Base-by-base conservation (phyloP, 108 stramenopile genomes). In the Epithemia pelagica region DNA sequence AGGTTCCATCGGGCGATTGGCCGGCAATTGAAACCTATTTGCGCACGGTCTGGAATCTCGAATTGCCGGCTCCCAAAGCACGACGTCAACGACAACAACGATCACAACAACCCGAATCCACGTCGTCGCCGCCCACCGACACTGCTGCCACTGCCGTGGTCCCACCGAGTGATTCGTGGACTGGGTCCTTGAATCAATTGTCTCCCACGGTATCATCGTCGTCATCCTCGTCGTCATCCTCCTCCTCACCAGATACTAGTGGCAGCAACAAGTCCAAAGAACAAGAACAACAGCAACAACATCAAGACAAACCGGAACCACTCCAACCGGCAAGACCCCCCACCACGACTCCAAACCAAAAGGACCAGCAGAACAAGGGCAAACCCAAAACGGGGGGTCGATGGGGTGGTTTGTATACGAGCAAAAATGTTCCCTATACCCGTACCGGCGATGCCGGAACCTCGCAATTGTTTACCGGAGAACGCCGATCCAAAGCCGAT, bases 391-490 rank as follows among this genome's bases (percentile, higher is more conserved):
- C 72, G 28, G 84, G 84, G 29, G 81, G 81, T 30, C 67, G 69
- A 15, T 78, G 78, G 32, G 84, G 81, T 55, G 84, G 84, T 1
- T 61, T 58, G 33, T 51, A 70, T 1, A 87, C 89, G 2, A 60
- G 61, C 52, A 92, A 92, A 73, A 94, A 94, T 79, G 92, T 94
- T 1, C 92, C 92, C 0, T 94, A 94, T 68, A 94, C 92, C 0
- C 74, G 92, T 0, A 64, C 52, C 8, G 92, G 92, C 0, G 92
- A 94, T 65, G 37, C 53, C 0, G 88, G 88, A 27, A 89, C 81
- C 2, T 87, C 89, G 7, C 73, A 77, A 68, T 74, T 90, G 55
- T 78, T 87, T 21, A 91, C 85, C 20, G 89, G 89, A 28, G 92
- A 89, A 67, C 75, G 89, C 30, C 82, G 89, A 31, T 76, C 67